Percentiles rank a stretch among this genome's conserved stretches.
These are phyloP conservation scores for Colletotrichum kahawae DNA, from an alignment of 2,329 filamentous ascomycete genomes.

Conservation along the genomic window DNA sequence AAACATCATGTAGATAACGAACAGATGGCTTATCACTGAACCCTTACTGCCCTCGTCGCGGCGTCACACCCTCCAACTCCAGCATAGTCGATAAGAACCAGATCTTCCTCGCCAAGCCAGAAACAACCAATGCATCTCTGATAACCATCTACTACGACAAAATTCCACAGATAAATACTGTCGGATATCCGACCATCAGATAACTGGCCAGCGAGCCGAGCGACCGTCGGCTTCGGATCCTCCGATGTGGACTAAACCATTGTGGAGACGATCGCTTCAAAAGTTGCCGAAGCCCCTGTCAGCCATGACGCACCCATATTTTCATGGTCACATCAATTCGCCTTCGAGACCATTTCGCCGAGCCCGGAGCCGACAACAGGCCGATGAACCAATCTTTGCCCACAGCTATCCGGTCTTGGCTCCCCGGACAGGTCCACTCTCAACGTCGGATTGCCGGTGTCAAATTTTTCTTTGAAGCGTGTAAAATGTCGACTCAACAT, in stretches of 20 bases:
- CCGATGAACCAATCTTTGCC: constrained; percentile 8
- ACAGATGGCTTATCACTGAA: neutral
- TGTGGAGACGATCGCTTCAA: constrained; percentile 15
- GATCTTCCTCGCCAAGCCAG: neutral
- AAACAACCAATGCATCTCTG: neutral
- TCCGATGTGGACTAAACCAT: neutral
- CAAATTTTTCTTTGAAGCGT: neutral
- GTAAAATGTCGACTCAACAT: neutral
- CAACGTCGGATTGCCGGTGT: neutral
- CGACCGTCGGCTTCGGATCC: neutral
- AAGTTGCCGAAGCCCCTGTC: constrained; percentile 7
- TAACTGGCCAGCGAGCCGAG: neutral
- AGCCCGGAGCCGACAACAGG: constrained; percentile 3
- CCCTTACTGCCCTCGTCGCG: neutral
- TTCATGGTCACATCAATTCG: neutral
- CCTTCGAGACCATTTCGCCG: neutral
- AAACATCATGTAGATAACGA: neutral
- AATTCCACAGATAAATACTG: neutral
- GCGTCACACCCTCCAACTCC: neutral
- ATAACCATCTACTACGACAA: neutral
- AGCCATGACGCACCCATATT: neutral
- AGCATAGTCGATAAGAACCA: neutral
- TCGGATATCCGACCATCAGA: constrained; percentile 8
- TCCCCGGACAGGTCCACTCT: neutral
- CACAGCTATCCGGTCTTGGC: constrained; percentile 1